phyloP scores from a whole-genome alignment of 768 basidiomycete genomes.

The Mycena metata region DNA sequence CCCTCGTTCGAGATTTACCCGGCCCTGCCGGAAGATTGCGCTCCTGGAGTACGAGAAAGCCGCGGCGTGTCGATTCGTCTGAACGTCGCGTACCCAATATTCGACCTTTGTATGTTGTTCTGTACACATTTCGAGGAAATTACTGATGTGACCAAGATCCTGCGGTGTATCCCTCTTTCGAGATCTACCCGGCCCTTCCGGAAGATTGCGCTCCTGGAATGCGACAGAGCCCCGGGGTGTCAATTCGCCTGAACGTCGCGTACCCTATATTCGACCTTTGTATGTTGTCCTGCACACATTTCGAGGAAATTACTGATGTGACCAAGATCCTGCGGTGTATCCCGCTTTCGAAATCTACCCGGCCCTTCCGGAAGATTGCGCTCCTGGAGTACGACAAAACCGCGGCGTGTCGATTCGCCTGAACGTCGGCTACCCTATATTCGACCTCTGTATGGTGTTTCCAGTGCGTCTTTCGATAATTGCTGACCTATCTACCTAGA shows the following conservation, averaged over 20 bases:
- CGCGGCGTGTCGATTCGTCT: neutral
- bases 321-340: conserved; percentile 31
- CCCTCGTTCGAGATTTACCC: conserved; percentile 6
- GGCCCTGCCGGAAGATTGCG: conserved; percentile 4
- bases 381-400: conserved; percentile 2
- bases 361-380: conserved; percentile 2
- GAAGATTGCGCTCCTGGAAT: conserved; percentile 14
- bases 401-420: neutral
- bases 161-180: conserved; percentile 56
- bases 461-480: neutral
- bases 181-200: conserved; percentile 50
- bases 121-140: neutral
- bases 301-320: neutral
- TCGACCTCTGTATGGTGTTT: conserved; percentile 52
- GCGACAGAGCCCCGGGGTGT: neutral
- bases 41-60: neutral
- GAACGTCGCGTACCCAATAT: neutral
- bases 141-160: conserved; percentile 49
- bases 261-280: conserved; percentile 1
- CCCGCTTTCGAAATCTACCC: conserved; percentile 45
- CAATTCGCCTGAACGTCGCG: neutral
- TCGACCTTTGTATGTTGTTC: neutral
- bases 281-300: neutral
- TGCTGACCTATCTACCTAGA: neutral
- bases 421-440: conserved; percentile 45